Evolutionary conservation across 2,329 filamentous ascomycete genomes (phyloP), one percentile per base, ranked within the genome.

Genomic region (Paecilomyces formosus): DNA sequence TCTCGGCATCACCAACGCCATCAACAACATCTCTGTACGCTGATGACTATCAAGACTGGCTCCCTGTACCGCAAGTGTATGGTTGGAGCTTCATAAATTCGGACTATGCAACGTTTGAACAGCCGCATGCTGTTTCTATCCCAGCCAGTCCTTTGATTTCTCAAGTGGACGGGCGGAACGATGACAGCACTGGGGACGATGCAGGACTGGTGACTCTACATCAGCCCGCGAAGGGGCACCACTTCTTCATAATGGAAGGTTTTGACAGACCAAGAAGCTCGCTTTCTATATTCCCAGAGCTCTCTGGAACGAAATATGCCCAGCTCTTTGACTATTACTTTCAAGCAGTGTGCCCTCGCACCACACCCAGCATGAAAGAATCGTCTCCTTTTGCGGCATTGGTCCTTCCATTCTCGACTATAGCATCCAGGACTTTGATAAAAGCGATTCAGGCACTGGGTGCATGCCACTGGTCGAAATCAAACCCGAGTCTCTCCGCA

Each of bases 251-350:
- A n/a, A n/a, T 15, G 1, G 18, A n/a, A 21, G 2, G n/a, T 5
- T 3, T 6, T 9, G 39, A 45, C 4, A 45, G 39, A 8, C 39
- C 39, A n/a, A 18, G 39, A 18, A n/a, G 39, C 7, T 45, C 15
- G 24, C 61, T 70, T 22, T 61, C 70, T 12, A 58, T 70, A 12
- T 70, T 72, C 51, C 70, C 74, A 1, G 64, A 68, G 33, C 53
- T 73, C 2, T 63, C 66, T 13, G 65, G 64, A 15, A 61, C 70
- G 3, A 64, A 65, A 18, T 65, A 74, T 50, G 66, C 64, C 3
- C 65, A 68, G 49, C 61, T 77, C 6, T 68, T 77, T 24, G 72
- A 76, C 22, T 76, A 76, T 57, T 77, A 74, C 61, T 66, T 76
- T 5, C 69, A 70, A n/a, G 71, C 70, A 33, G 66, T 76, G 5